A percentile compares a stretch with the other conserved stretches of the same genome.
These are phyloP conservation scores for Acacia concinna DNA, from an alignment of 331 rosid genomes.

Conservation along the genomic window DNA sequence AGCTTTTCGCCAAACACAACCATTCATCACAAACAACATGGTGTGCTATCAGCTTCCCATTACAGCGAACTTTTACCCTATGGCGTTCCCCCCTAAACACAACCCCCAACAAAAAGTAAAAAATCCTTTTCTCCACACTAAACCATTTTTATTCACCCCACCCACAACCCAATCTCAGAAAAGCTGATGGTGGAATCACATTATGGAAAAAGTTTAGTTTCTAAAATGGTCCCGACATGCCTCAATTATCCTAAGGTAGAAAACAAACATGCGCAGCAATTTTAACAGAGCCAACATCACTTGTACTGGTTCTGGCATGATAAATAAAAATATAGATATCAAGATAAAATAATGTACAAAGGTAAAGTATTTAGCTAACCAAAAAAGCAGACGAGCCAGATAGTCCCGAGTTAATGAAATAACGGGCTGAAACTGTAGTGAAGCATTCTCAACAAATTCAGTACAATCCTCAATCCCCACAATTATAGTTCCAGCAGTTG, in stretches of 20 bases:
- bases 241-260: background rate
- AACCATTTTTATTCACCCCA: background rate
- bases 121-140: background rate
- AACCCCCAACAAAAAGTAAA: background rate
- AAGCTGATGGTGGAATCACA: background rate
- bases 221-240: background rate
- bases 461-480: constrained; percentile 70
- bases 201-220: background rate
- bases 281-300: background rate
- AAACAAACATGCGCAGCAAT: background rate
- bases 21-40: constrained; percentile 13
- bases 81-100: background rate
- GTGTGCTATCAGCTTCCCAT: background rate
- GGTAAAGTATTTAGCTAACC: constrained; percentile 52
- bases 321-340: constrained; percentile 2
- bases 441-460: constrained; percentile 81
- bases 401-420: constrained; percentile 81
- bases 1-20: constrained; percentile 4
- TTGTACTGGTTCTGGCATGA: background rate
- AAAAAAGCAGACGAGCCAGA: constrained; percentile 89
- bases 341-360: background rate
- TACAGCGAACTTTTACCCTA: background rate
- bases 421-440: constrained; percentile 80
- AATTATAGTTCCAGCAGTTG: constrained; percentile 52
- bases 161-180: background rate